A percentile compares a stretch with the other conserved stretches of the same genome.
Evolutionary conservation across 1,284 basidiomycete species (phyloP).

Genomic region (Moniliella sp.): DNA sequence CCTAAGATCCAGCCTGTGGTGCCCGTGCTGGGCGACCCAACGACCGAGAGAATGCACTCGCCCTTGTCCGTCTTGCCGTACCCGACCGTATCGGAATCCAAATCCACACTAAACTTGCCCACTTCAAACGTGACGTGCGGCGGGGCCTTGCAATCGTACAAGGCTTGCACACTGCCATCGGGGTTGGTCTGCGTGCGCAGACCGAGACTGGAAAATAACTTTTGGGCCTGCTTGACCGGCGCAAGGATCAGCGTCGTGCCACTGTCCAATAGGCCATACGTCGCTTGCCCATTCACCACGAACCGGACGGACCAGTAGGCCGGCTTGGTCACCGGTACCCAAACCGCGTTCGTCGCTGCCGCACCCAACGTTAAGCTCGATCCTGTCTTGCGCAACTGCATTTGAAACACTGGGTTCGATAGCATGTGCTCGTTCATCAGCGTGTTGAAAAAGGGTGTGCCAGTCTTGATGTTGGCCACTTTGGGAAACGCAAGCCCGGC

Average conservation of each 20-base stretch:
- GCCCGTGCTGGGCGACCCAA: slow-evolving; percentile 28
- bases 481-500: not conserved
- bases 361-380: not conserved
- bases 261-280: slow-evolving; percentile 40
- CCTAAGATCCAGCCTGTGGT: slow-evolving; percentile 35
- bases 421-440: not conserved
- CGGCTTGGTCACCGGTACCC: not conserved
- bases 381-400: not conserved
- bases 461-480: not conserved
- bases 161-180: slow-evolving; percentile 32
- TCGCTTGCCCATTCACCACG: slow-evolving; percentile 15
- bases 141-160: slow-evolving; percentile 24
- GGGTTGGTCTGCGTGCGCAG: slow-evolving; percentile 31
- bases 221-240: slow-evolving; percentile 24
- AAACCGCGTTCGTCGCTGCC: not conserved
- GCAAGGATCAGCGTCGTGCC: slow-evolving; percentile 39
- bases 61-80: slow-evolving; percentile 19
- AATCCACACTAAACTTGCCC: slow-evolving; percentile 13
- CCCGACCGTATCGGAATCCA: slow-evolving; percentile 7
- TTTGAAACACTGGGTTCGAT: not conserved
- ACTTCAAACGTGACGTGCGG: slow-evolving; percentile 31
- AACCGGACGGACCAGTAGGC: slow-evolving; percentile 3
- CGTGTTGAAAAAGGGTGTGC: not conserved
- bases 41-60: slow-evolving; percentile 22
- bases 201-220: slow-evolving; percentile 39